Percentiles rank a stretch among this genome's conserved stretches.
phyloP scores from a whole-genome alignment of 2,329 filamentous ascomycete genomes.

The Pestalotiopsis sp. region DNA sequence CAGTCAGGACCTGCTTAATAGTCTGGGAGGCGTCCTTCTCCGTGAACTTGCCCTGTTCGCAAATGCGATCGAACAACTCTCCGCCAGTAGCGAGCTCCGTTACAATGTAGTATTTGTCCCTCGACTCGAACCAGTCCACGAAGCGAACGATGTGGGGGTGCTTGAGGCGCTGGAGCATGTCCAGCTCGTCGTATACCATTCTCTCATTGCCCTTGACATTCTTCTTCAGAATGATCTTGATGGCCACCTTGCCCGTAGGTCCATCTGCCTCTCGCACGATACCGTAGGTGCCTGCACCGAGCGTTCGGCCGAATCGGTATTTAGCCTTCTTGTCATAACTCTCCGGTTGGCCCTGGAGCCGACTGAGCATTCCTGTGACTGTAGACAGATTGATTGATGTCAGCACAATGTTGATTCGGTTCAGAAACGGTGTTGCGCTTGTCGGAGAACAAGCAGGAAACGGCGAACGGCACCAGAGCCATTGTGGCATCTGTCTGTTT shows the following conservation, averaged over 20 bases:
- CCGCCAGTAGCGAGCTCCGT: slow-evolving; percentile 94
- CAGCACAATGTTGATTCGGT: background rate
- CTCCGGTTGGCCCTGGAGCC: slow-evolving; percentile 93
- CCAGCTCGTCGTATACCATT: slow-evolving; percentile 98
- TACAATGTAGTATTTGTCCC: slow-evolving; percentile 99
- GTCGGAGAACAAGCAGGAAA: background rate
- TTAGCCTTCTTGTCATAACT: slow-evolving; percentile 98
- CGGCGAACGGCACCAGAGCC: no score
- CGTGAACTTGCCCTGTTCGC: slow-evolving; percentile 96
- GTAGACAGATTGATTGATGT: slow-evolving; percentile 16
- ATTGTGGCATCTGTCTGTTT: background rate
- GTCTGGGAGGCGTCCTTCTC: slow-evolving; percentile 97
- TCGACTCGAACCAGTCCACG: slow-evolving; percentile 98
- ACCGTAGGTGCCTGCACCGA: slow-evolving; percentile 96
- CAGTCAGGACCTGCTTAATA: slow-evolving; percentile 89
- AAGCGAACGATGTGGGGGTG: slow-evolving; percentile 97
- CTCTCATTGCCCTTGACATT: slow-evolving; percentile 97
- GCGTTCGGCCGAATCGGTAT: slow-evolving; percentile 90
- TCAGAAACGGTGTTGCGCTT: background rate
- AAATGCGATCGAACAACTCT: slow-evolving; percentile 97
- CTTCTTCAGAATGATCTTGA: slow-evolving; percentile 99
- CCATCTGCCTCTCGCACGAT: slow-evolving; percentile 95
- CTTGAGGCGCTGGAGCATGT: slow-evolving; percentile 87
- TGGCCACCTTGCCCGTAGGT: slow-evolving; percentile 80
- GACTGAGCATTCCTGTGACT: slow-evolving; percentile 92